These are phyloP conservation scores for Cladosporium oxysporum DNA, from an alignment of 2,329 filamentous ascomycete genomes.

Conservation along the genomic window DNA sequence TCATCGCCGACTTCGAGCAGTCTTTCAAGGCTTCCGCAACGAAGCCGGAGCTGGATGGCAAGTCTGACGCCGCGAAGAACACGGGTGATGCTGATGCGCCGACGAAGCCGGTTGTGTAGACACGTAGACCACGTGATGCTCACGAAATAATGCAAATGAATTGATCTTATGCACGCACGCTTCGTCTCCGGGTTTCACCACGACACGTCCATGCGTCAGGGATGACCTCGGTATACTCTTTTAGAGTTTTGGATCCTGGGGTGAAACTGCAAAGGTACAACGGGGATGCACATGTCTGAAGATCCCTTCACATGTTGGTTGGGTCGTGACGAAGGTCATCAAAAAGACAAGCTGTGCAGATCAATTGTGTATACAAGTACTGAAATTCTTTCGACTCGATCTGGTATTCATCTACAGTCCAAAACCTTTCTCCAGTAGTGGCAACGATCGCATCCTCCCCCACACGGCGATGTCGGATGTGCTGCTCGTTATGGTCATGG, in stretches of 20 bases:
- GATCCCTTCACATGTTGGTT: conserved; percentile 2
- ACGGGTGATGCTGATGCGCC: conserved; percentile 30
- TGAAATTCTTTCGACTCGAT: not conserved
- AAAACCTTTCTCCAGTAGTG: not conserved
- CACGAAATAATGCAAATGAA: not conserved
- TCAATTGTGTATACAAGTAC: not conserved
- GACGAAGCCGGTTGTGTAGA: conserved; percentile 27
- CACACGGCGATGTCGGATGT: not conserved
- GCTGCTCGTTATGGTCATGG: not conserved
- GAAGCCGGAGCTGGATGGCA: conserved; percentile 39
- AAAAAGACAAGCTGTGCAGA: not conserved
- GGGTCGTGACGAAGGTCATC: not conserved
- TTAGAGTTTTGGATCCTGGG: conserved; percentile 7
- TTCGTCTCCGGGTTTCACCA: not conserved
- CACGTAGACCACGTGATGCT: not conserved
- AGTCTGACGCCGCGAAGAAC: conserved; percentile 28
- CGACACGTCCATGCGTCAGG: not conserved
- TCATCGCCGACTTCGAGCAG: conserved; percentile 93
- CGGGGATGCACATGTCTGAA: conserved; percentile 4
- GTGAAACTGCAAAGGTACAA: not conserved
- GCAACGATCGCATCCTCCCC: not conserved
- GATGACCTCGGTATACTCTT: not conserved
- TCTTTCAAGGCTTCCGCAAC: conserved; percentile 66
- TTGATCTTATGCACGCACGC: not conserved
- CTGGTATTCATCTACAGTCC: not conserved